These are phyloP conservation scores for Cornus florida DNA, from an alignment of 148 eudicot genomes.

Conservation along the genomic window DNA sequence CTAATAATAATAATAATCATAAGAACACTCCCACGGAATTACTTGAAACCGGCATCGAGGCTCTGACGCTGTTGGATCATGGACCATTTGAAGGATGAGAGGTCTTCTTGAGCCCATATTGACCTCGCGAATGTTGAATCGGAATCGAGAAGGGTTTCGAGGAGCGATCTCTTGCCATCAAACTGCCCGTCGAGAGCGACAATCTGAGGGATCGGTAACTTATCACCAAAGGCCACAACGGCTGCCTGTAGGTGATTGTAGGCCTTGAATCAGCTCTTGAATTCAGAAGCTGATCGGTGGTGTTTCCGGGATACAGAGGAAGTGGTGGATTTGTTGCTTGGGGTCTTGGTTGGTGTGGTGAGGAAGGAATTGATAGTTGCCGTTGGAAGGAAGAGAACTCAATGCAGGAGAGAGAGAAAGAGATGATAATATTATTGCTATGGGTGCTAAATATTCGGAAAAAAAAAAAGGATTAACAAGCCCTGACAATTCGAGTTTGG, in stretches of 20 bases:
- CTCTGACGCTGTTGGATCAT: constrained; percentile 76
- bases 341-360: constrained; percentile 57
- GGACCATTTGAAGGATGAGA: constrained; percentile 91
- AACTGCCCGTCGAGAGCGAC: constrained; percentile 96
- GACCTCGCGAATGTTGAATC: constrained; percentile 90
- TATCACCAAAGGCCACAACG: constrained; percentile 94
- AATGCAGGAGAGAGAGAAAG: constrained; percentile 11
- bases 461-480: too few relatives aligned
- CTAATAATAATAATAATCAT: neutral
- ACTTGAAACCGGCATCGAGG: constrained; percentile 96
- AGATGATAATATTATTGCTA: neutral
- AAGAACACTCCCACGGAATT: neutral
- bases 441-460: too few relatives aligned
- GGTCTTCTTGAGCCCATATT: constrained; percentile 98
- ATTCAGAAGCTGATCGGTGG: constrained; percentile 39
- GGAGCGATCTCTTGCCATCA: constrained; percentile 97
- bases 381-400: constrained; percentile 17
- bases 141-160: constrained; percentile 92
- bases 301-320: constrained; percentile 40
- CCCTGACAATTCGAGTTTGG: too few relatives aligned
- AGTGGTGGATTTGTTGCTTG: constrained; percentile 31
- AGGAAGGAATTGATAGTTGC: constrained; percentile 36
- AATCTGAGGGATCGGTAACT: constrained; percentile 93
- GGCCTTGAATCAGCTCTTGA: constrained; percentile 75
- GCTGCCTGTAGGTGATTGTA: constrained; percentile 93